phyloP scores from a whole-genome alignment of 2,329 filamentous ascomycete species.

The Alternaria brassicae region DNA sequence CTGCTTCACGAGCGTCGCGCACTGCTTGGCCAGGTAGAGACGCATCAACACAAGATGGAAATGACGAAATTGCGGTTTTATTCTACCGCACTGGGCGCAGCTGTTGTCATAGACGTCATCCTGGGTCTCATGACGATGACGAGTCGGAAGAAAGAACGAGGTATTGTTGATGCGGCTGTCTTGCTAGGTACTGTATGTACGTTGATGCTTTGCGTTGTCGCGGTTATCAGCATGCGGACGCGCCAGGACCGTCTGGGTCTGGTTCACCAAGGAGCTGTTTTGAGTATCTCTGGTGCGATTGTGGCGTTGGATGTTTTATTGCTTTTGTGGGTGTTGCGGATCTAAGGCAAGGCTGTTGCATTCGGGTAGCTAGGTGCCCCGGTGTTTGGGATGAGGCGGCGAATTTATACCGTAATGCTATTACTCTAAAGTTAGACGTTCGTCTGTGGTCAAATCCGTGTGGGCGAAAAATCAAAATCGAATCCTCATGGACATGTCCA shows the following conservation, averaged over 20 bases:
- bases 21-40: slow-evolving; percentile 40
- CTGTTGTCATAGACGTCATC: slow-evolving; percentile 69
- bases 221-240: slow-evolving; percentile 43
- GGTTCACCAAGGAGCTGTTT: slow-evolving; percentile 42
- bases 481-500: no score
- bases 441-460: no score
- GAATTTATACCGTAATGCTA: not conserved
- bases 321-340: slow-evolving; percentile 39
- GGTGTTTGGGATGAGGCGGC: not conserved
- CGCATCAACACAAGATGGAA: slow-evolving; percentile 43
- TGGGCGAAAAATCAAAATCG: not conserved
- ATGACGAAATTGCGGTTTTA: slow-evolving; percentile 48
- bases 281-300: slow-evolving; percentile 33
- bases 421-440: no score
- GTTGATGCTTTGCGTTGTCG: slow-evolving; percentile 53
- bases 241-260: slow-evolving; percentile 39
- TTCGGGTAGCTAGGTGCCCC: not conserved
- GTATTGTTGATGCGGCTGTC: slow-evolving; percentile 77
- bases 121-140: slow-evolving; percentile 71
- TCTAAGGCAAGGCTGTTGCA: slow-evolving; percentile 12
- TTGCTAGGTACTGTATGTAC: slow-evolving; percentile 73
- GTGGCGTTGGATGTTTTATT: slow-evolving; percentile 40
- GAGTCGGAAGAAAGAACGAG: slow-evolving; percentile 69
- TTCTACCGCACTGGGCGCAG: slow-evolving; percentile 63
- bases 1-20: slow-evolving; percentile 58